These are phyloP conservation scores for Linnemannia exigua DNA, from an alignment of 192 early-diverging fungal species.

Conservation along the genomic window DNA sequence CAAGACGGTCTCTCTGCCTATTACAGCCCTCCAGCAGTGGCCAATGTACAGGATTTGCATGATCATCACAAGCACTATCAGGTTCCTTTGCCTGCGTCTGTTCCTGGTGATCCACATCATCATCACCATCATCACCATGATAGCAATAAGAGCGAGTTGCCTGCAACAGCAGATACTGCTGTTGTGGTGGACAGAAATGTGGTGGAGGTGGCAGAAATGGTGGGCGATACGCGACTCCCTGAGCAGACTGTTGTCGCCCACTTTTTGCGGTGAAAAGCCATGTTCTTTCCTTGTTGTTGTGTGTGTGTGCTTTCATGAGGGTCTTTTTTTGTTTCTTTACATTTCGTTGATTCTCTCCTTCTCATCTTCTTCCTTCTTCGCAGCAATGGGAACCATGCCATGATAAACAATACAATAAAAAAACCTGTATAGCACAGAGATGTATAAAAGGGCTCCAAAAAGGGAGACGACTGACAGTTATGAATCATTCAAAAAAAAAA, in stretches of 20 bases:
- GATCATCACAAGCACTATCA: constrained; percentile 45
- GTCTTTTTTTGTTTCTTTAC: neutral
- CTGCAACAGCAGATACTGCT: neutral
- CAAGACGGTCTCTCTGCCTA: constrained; percentile 29
- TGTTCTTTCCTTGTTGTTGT: too few species aligned
- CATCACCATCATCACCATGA: neutral
- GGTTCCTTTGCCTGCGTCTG: neutral
- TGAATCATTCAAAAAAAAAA: neutral
- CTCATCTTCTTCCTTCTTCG: too few species aligned
- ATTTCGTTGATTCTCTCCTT: neutral
- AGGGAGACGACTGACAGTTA: too few species aligned
- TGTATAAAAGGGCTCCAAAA: too few species aligned
- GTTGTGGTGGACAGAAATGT: neutral
- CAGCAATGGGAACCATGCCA: too few species aligned
- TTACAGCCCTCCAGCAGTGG: neutral
- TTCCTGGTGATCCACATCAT: neutral
- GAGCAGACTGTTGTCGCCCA: neutral
- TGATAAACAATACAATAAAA: too few species aligned
- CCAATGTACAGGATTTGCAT: constrained; percentile 8
- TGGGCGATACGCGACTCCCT: neutral
- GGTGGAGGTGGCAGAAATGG: constrained; percentile 17
- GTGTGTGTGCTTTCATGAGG: neutral
- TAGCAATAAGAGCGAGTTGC: neutral
- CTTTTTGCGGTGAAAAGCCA: neutral
- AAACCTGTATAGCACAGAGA: too few species aligned